phyloP scores from a whole-genome alignment of 139 green algal species.

The Bryopsis sp. region DNA sequence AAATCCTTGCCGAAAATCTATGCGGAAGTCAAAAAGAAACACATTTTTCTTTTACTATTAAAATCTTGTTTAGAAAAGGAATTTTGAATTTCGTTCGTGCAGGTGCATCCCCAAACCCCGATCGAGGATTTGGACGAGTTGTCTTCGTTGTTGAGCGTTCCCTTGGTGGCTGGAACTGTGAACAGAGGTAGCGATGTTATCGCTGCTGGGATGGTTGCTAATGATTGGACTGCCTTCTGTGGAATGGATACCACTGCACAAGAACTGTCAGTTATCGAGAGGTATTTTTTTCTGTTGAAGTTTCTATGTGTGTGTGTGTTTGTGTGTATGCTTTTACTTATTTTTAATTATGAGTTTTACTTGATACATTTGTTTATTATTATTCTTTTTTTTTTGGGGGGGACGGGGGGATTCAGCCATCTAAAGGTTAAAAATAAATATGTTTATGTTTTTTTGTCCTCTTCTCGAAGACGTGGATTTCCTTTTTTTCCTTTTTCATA shows the following conservation, averaged over 20 bases:
- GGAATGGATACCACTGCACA: constrained; percentile 94
- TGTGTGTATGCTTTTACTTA: neutral
- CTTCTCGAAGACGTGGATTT: no score
- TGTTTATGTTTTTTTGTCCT: no score
- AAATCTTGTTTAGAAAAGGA: no score
- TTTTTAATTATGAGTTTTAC: neutral
- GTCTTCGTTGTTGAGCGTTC: constrained; percentile 86
- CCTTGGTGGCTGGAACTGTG: constrained; percentile 92
- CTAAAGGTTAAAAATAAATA: no score
- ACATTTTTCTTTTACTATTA: no score
- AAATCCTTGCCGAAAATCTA: no score
- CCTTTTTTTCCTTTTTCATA: no score
- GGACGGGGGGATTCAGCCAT: no score
- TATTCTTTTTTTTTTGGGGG: no score
- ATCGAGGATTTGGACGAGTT: constrained; percentile 98
- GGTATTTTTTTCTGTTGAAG: neutral
- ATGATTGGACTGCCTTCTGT: constrained; percentile 96
- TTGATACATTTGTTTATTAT: neutral
- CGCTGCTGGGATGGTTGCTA: constrained; percentile 75
- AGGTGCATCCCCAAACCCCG: constrained; percentile 87
- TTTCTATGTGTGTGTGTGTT: neutral
- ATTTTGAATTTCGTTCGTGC: neutral
- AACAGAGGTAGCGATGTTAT: constrained; percentile 96
- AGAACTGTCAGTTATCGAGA: constrained; percentile 92
- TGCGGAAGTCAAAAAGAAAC: no score